Conservation (phyloP, 73 alveolate genomes). For the Paramecium pentaurelia region DNA sequence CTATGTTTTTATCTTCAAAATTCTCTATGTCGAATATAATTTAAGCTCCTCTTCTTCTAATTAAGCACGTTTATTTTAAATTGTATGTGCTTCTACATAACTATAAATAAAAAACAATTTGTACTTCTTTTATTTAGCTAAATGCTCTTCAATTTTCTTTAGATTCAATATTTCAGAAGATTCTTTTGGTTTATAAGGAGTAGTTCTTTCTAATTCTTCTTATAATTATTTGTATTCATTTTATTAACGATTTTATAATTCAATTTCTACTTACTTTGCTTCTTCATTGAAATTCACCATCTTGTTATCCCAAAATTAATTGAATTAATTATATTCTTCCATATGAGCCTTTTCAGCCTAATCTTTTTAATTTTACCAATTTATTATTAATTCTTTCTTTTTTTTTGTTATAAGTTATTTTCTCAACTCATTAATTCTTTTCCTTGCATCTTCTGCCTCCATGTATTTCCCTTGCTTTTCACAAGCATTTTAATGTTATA, state of each 20-base stretch:
- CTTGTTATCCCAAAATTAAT: slow-evolving; percentile 37
- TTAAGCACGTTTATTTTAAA: slow-evolving; percentile 35
- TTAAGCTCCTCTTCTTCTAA: slow-evolving; percentile 49
- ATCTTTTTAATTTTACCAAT: not conserved
- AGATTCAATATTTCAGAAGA: slow-evolving; percentile 66
- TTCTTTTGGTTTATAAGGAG: slow-evolving; percentile 63
- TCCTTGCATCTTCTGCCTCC: slow-evolving; percentile 38
- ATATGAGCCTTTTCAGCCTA: not conserved
- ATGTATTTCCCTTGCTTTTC: slow-evolving; percentile 25
- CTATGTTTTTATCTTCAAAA: slow-evolving; percentile 53
- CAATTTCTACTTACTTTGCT: slow-evolving; percentile 52
- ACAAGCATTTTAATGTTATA: slow-evolving; percentile 10
- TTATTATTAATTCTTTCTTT: not conserved
- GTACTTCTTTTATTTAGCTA: slow-evolving; percentile 62
- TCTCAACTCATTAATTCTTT: not conserved
- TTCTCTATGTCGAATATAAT: slow-evolving; percentile 50
- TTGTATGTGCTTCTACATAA: slow-evolving; percentile 70
- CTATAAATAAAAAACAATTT: not conserved
- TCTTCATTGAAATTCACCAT: slow-evolving; percentile 53
- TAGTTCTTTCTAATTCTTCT: slow-evolving; percentile 58
- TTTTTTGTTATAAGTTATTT: not conserved
- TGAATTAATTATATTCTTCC: slow-evolving; percentile 29
- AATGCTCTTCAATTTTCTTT: slow-evolving; percentile 65
- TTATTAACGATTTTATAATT: slow-evolving; percentile 27
- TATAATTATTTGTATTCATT: not conserved